phyloP scores from a whole-genome alignment of 768 basidiomycete species.

The Leccinellum rugosiceps region DNA sequence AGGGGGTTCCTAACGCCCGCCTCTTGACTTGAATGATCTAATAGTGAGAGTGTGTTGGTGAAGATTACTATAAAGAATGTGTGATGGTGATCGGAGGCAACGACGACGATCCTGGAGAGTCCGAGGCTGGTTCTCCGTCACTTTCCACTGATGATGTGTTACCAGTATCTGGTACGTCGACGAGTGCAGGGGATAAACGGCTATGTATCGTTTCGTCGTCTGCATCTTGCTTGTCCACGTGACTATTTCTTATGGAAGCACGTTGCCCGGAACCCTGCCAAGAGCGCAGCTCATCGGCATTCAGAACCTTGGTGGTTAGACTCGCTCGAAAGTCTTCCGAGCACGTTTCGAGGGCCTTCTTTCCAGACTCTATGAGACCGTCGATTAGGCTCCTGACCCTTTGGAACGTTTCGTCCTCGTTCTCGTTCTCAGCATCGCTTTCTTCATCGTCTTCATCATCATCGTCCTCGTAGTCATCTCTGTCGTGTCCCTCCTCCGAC shows the following conservation, averaged over 20 bases:
- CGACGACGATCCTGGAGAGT: constrained; percentile 10
- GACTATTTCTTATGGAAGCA: constrained; percentile 6
- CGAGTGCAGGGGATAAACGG: constrained; percentile 11
- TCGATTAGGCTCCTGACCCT: constrained; percentile 67
- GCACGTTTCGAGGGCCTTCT: constrained; percentile 57
- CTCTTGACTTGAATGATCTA: constrained; percentile 26
- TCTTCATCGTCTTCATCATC: constrained; percentile 39
- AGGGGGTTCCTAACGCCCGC: too few relatives aligned
- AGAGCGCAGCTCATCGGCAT: constrained; percentile 64
- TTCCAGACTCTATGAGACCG: constrained; percentile 53
- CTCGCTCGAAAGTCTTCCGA: constrained; percentile 50
- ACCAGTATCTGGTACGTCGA: constrained; percentile 20
- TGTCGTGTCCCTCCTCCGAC: constrained; percentile 40
- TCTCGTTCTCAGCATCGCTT: constrained; percentile 30
- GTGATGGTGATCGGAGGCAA: constrained; percentile 46
- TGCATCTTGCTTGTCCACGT: constrained; percentile 19
- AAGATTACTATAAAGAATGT: constrained; percentile 32
- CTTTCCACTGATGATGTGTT: constrained; percentile 24
- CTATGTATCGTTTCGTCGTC: constrained; percentile 32
- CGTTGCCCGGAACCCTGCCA: constrained; percentile 45
- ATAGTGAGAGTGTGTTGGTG: constrained; percentile 7
- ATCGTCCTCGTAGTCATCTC: constrained; percentile 37
- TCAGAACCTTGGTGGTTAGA: constrained; percentile 63
- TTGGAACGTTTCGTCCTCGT: constrained; percentile 49
- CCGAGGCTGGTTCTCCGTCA: constrained; percentile 23